Conservation (phyloP, 192 early-diverging fungal species). For the Rhizophagus prolifer region DNA sequence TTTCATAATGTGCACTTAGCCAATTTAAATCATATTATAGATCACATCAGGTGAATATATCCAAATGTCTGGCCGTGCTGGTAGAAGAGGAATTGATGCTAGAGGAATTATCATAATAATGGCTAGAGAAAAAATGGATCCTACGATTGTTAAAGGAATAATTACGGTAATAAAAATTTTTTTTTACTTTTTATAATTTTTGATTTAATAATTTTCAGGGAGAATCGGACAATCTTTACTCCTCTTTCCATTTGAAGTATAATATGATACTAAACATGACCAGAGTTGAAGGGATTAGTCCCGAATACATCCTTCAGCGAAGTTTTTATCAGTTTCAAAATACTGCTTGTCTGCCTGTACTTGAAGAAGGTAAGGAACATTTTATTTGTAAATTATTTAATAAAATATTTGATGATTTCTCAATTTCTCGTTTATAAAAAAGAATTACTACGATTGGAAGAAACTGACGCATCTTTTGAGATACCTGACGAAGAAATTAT, state of each 20-base stretch:
- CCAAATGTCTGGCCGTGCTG: constrained; percentile 99
- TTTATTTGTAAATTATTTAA: neutral
- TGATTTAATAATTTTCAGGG: constrained; percentile 38
- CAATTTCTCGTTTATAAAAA: constrained; percentile 2
- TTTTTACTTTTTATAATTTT: neutral
- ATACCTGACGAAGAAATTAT: constrained; percentile 74
- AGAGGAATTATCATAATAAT: constrained; percentile 96
- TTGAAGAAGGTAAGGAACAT: constrained; percentile 53
- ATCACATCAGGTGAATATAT: constrained; percentile 93
- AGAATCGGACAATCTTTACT: constrained; percentile 77
- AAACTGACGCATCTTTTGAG: constrained; percentile 47
- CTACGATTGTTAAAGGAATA: constrained; percentile 88
- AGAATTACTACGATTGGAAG: constrained; percentile 59
- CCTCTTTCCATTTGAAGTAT: constrained; percentile 94
- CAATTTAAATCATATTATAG: constrained; percentile 21
- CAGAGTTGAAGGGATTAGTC: constrained; percentile 89
- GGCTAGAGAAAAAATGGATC: constrained; percentile 95
- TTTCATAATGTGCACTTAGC: neutral
- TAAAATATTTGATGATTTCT: neutral
- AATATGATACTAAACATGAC: constrained; percentile 96
- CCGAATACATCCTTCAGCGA: constrained; percentile 88
- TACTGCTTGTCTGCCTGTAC: constrained; percentile 73
- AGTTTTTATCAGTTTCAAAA: constrained; percentile 95
- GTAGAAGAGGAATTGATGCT: constrained; percentile 94
- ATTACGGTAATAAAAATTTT: constrained; percentile 58